phyloP scores from a whole-genome alignment of 176 grass and related monocot genomes.

The Zizania latifolia region DNA sequence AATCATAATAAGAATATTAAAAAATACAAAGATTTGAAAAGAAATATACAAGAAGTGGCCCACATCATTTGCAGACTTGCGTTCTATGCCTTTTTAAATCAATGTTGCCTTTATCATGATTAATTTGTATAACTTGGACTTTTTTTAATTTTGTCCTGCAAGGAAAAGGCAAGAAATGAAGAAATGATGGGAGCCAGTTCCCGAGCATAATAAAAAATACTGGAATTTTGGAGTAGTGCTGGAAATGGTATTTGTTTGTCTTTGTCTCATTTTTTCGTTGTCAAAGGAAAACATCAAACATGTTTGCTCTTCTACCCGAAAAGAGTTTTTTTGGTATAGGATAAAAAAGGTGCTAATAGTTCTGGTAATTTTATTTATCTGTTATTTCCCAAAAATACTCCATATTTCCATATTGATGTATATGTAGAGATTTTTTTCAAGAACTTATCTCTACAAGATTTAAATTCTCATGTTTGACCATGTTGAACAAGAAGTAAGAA shows the following conservation, averaged over 20 bases:
- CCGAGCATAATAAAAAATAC: background rate
- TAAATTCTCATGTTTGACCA: background rate
- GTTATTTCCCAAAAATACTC: background rate
- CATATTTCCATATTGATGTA: background rate
- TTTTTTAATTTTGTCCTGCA: background rate
- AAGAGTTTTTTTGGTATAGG: background rate
- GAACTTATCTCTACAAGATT: background rate
- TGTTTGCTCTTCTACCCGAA: background rate
- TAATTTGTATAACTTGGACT: background rate
- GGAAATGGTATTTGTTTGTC: background rate
- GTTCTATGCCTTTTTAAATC: background rate
- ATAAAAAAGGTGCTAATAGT: background rate
- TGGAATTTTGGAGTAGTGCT: background rate
- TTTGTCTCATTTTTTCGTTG: background rate
- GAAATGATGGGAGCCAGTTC: background rate
- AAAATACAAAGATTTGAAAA: no score
- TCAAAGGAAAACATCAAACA: background rate
- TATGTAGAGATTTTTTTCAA: background rate
- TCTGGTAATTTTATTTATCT: background rate
- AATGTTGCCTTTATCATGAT: no score
- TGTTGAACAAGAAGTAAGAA: background rate
- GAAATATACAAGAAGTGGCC: no score
- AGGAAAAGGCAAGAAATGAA: conserved; percentile 11
- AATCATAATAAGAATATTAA: no score
- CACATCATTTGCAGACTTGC: background rate